Percentiles rank a stretch among this genome's conserved stretches.
phyloP scores from a whole-genome alignment of 1,284 basidiomycete genomes.

The Pterulicium gracile region DNA sequence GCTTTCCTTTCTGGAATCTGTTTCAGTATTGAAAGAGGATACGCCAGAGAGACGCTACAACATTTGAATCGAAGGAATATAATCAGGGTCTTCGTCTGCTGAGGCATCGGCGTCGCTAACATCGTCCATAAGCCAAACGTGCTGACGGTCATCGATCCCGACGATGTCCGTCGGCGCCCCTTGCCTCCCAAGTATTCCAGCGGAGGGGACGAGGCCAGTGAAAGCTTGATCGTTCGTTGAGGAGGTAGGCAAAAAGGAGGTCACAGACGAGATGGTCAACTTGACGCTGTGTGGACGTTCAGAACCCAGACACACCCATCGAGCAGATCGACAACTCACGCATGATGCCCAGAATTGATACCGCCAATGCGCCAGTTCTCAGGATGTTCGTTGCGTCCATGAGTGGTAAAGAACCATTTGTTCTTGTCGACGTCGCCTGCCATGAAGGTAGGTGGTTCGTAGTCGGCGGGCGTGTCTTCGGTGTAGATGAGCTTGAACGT shows the following conservation, averaged over 20 bases:
- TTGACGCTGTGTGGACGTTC: slow-evolving; percentile 38
- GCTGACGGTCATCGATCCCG: slow-evolving; percentile 20
- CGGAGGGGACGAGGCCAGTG: slow-evolving; percentile 31
- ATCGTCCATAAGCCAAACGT: slow-evolving; percentile 39
- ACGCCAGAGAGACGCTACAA: not conserved
- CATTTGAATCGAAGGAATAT: slow-evolving; percentile 14
- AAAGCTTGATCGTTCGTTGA: slow-evolving; percentile 51
- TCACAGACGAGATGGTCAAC: slow-evolving; percentile 59
- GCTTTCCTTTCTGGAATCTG: not conserved
- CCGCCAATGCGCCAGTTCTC: slow-evolving; percentile 60
- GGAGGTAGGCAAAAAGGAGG: slow-evolving; percentile 53
- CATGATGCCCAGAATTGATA: slow-evolving; percentile 60
- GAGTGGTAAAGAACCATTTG: slow-evolving; percentile 70
- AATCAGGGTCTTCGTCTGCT: slow-evolving; percentile 37
- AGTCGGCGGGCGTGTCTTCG: slow-evolving; percentile 61
- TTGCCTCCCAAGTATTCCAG: slow-evolving; percentile 20
- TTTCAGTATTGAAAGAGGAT: not conserved
- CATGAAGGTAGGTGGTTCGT: slow-evolving; percentile 68
- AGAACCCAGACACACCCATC: slow-evolving; percentile 3
- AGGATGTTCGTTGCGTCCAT: slow-evolving; percentile 53
- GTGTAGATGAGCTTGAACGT: slow-evolving; percentile 80
- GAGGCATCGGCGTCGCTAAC: slow-evolving; percentile 33
- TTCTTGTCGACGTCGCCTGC: slow-evolving; percentile 56
- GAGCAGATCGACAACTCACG: slow-evolving; percentile 26
- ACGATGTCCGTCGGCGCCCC: slow-evolving; percentile 44